Evolutionary conservation across 345 rosid species (phyloP).

Genomic region (Populus nigra): DNA sequence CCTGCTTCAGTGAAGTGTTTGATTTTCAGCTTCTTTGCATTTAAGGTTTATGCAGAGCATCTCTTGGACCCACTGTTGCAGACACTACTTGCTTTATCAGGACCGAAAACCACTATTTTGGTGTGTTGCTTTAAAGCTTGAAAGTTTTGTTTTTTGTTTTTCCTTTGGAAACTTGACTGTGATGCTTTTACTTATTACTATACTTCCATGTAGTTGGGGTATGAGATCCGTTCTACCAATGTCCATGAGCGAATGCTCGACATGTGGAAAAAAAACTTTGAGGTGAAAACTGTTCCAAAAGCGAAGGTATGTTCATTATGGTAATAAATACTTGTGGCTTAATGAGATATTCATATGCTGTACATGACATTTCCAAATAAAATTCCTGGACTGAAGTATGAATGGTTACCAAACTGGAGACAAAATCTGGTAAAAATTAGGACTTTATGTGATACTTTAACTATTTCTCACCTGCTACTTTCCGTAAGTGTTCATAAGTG

Average conservation of each 20-base stretch:
- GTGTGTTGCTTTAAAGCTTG: conserved; percentile 27
- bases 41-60: conserved; percentile 89
- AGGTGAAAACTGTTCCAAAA: conserved; percentile 69
- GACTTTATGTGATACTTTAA: not conserved
- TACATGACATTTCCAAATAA: not conserved
- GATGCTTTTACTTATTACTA: not conserved
- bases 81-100: conserved; percentile 68
- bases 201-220: conserved; percentile 60
- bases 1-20: too few species aligned
- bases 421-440: not conserved
- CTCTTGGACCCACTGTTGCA: conserved; percentile 74
- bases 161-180: not conserved
- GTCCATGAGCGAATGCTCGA: conserved; percentile 87
- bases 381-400: not conserved
- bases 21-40: conserved; percentile 1
- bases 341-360: not conserved
- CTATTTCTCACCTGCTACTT: not conserved
- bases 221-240: conserved; percentile 81
- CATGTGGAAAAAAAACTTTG: conserved; percentile 71
- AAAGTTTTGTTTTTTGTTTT: not conserved
- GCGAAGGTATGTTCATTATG: conserved; percentile 48
- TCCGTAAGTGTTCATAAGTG: not conserved
- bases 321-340: not conserved
- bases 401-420: not conserved
- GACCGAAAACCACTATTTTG: conserved; percentile 80